Evolutionary conservation across 495 filamentous ascomycete species (phyloP), one percentile per base, ranked within the genome.

Genomic region (Oidiodendron maius): DNA sequence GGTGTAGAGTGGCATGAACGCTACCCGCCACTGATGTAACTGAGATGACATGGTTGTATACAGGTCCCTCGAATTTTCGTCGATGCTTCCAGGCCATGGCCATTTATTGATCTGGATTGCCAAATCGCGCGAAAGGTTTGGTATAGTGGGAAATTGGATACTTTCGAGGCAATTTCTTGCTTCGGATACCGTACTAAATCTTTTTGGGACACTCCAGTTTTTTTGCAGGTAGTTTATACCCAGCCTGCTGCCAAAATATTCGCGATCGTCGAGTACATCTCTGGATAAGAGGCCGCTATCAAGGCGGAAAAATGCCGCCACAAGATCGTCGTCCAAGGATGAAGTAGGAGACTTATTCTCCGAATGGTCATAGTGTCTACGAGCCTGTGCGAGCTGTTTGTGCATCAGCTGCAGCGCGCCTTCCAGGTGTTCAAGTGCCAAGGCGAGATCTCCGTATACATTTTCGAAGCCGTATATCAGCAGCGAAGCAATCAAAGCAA

Each of bases 131-230:
- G 40, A 21, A 1, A 21, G 17, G 15, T n/a, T 3, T 35, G 18
- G 16, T 6, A 15, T 21, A 5, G 28, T 22, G 2, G 24, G 20
- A 17, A 24, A n/a, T 22, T 28, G 41, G 11, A 57, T 53, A 43
- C 53, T 50, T 35, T 57, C 55, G 1, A 57, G 38, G 22, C 53
- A 53, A 18, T 15, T 44, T 43, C 55, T 53, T 15, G 55, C 55
- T 40, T 57, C 55, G 2, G 24, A 30, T n/a, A 53, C 47, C 10
- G 41, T 53, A 3, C n/a, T 38, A 18, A 57, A 57, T 1, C 24
- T 35, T 3, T 17, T 30, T 16, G 54, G 50, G 9, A 57, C 47
- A 2, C 50, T 43, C 3, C 39, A 44, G 26, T 57, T 50, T 6
- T 32, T 3, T 2, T 24, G n/a, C 26, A 57, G 53, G 2, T 50